Percentiles rank a stretch among this genome's conserved stretches.
These are phyloP conservation scores for Monilinia laxa DNA, from an alignment of 2,329 filamentous ascomycete genomes.

Conservation along the genomic window DNA sequence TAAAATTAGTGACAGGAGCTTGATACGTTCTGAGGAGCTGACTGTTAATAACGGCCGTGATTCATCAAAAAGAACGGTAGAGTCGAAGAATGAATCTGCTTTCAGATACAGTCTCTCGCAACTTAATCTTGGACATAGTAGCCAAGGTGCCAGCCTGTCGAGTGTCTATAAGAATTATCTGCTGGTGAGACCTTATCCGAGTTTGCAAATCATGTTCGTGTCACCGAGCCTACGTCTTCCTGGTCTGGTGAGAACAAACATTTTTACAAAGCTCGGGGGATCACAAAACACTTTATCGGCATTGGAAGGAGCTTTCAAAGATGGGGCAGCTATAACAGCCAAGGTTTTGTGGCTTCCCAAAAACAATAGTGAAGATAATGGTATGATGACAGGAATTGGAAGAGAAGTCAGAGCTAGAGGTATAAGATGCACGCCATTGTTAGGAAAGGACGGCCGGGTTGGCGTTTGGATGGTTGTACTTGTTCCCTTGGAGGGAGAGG, in stretches of 20 bases:
- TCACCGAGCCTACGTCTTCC: conserved; percentile 65
- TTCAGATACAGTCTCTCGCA: conserved; percentile 1
- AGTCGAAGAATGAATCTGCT: conserved; percentile 15
- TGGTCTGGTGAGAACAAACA: conserved; percentile 60
- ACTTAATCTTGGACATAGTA: conserved; percentile 1
- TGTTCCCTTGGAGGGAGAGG: neutral
- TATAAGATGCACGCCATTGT: conserved; percentile 11
- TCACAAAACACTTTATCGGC: conserved; percentile 48
- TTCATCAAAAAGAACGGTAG: conserved; percentile 27
- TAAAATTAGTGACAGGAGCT: conserved; percentile 27
- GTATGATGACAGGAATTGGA: neutral
- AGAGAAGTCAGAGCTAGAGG: neutral
- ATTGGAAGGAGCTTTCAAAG: conserved; percentile 56
- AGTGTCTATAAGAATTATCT: conserved; percentile 46
- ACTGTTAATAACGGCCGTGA: conserved; percentile 26
- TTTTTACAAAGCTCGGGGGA: conserved; percentile 54
- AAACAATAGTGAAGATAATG: conserved; percentile 22
- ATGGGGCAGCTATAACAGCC: conserved; percentile 68
- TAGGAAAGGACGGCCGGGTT: neutral
- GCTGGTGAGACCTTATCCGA: conserved; percentile 63
- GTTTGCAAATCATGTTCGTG: conserved; percentile 65
- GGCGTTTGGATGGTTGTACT: conserved; percentile 5
- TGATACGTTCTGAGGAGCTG: conserved; percentile 26
- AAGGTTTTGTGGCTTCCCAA: conserved; percentile 67
- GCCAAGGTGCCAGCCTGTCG: neutral